phyloP scores from a whole-genome alignment of 1,139 yeast species.

The Yamadazyma spencermartinsiae region DNA sequence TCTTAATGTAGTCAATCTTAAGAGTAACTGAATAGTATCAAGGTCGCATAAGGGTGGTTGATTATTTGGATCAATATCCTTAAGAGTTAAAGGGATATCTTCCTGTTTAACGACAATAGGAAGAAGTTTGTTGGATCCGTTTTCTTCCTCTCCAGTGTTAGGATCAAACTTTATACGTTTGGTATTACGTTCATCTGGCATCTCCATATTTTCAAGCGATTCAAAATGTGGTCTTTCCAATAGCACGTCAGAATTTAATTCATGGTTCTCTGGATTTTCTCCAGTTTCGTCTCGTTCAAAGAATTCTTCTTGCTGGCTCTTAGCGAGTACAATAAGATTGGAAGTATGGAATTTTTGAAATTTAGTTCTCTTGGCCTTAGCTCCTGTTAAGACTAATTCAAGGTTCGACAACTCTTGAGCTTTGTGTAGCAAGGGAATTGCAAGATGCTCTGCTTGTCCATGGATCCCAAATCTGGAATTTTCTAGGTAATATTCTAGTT shows the following conservation, averaged over 20 bases:
- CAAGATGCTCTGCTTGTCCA: conserved; percentile 59
- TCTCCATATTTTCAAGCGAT: conserved; percentile 52
- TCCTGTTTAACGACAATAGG: conserved; percentile 64
- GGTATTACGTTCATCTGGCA: conserved; percentile 27
- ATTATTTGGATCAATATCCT: conserved; percentile 69
- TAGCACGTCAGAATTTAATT: conserved; percentile 73
- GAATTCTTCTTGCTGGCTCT: conserved; percentile 32
- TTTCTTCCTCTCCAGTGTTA: conserved; percentile 18
- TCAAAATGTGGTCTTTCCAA: conserved; percentile 75
- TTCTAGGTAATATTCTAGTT: conserved; percentile 61
- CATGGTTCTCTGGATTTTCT: conserved; percentile 52
- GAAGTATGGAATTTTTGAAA: conserved; percentile 72
- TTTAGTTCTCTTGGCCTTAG: conserved; percentile 84
- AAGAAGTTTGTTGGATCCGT: conserved; percentile 37
- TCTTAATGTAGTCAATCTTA: conserved; percentile 63
- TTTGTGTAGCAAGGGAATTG: conserved; percentile 49
- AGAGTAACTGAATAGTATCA: conserved; percentile 71
- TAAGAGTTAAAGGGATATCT: conserved; percentile 60
- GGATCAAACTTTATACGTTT: conserved; percentile 48
- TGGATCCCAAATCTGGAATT: conserved; percentile 62
- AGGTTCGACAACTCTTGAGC: conserved; percentile 63
- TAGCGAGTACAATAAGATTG: conserved; percentile 78
- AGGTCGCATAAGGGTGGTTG: conserved; percentile 74
- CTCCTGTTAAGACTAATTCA: conserved; percentile 74
- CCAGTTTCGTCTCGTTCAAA: conserved; percentile 18